These are phyloP conservation scores for Trichoderma semiorbis DNA, from an alignment of 2,329 filamentous ascomycete genomes.

Conservation along the genomic window DNA sequence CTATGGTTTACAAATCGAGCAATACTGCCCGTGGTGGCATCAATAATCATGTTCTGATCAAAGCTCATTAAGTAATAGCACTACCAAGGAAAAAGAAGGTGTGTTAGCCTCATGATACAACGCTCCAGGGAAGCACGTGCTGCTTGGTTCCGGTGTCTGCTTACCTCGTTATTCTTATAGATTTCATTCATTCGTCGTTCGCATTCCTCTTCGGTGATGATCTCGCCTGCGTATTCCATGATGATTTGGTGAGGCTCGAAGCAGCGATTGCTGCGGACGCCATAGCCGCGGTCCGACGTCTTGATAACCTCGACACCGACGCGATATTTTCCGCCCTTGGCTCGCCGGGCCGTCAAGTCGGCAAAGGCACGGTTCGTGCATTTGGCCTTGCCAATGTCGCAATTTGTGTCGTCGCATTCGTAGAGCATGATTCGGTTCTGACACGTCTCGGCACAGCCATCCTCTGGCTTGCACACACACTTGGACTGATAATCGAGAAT, in stretches of 20 bases:
- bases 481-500: conserved; percentile 71
- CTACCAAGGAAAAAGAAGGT: conserved; percentile 40
- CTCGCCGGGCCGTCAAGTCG: conserved; percentile 69
- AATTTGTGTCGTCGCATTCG: conserved; percentile 90
- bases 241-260: conserved; percentile 93
- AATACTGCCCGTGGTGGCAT: conserved; percentile 92
- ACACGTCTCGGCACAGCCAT: conserved; percentile 84
- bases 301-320: conserved; percentile 95
- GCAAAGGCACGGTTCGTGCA: conserved; percentile 90
- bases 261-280: conserved; percentile 83
- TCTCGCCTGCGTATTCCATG: conserved; percentile 96
- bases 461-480: conserved; percentile 73
- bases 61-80: conserved; percentile 99
- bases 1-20: conserved; percentile 98
- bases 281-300: conserved; percentile 82
- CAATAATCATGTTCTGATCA: conserved; percentile 97
- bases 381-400: conserved; percentile 66
- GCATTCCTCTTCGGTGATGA: conserved; percentile 92
- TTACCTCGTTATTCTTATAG: conserved; percentile 89
- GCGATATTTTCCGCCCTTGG: conserved; percentile 79
- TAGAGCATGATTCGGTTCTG: conserved; percentile 97
- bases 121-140: not conserved
- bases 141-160: not conserved
- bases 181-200: conserved; percentile 88
- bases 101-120: not conserved